Evolutionary conservation across 208 protist species (phyloP).

Genomic region (Crithidia sp.): DNA sequence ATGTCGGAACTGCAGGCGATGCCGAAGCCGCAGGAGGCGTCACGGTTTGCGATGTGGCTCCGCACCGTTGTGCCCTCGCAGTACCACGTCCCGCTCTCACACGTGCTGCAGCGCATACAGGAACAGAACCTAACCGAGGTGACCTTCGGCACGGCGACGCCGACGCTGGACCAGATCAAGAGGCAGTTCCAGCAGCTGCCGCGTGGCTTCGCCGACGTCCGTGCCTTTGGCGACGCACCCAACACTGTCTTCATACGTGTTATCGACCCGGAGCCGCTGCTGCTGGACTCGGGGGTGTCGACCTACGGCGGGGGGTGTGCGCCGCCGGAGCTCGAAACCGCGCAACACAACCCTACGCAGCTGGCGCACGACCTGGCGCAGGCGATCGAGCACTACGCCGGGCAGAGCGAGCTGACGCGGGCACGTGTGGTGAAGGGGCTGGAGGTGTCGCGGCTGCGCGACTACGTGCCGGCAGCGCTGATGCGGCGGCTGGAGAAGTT

Average conservation of each 20-base stretch:
- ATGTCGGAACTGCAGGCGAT: neutral
- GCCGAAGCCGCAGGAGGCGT: neutral
- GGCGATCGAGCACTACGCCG: conserved; percentile 13
- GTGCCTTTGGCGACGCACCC: conserved; percentile 23
- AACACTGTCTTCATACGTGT: conserved; percentile 35
- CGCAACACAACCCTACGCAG: conserved; percentile 20
- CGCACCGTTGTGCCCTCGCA: conserved; percentile 29
- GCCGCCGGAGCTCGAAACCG: conserved; percentile 24
- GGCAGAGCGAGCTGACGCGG: neutral
- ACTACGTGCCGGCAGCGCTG: conserved; percentile 42
- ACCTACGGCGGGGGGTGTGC: neutral
- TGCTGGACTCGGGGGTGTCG: conserved; percentile 20
- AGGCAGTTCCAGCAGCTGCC: conserved; percentile 21
- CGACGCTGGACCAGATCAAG: conserved; percentile 22
- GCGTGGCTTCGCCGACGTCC: conserved; percentile 29
- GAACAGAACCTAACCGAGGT: neutral
- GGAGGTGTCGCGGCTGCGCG: conserved; percentile 41
- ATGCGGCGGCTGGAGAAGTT: conserved; percentile 41
- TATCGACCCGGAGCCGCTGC: conserved; percentile 35
- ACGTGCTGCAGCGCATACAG: neutral
- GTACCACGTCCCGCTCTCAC: conserved; percentile 27
- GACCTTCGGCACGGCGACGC: conserved; percentile 2
- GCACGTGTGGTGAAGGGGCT: conserved; percentile 30
- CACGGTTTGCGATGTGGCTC: conserved; percentile 25
- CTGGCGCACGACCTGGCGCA: conserved; percentile 13